A percentile compares a stretch with the other conserved stretches of the same genome.
Conservation (phyloP, 345 rosid genomes). For the Sonneratia alba region DNA sequence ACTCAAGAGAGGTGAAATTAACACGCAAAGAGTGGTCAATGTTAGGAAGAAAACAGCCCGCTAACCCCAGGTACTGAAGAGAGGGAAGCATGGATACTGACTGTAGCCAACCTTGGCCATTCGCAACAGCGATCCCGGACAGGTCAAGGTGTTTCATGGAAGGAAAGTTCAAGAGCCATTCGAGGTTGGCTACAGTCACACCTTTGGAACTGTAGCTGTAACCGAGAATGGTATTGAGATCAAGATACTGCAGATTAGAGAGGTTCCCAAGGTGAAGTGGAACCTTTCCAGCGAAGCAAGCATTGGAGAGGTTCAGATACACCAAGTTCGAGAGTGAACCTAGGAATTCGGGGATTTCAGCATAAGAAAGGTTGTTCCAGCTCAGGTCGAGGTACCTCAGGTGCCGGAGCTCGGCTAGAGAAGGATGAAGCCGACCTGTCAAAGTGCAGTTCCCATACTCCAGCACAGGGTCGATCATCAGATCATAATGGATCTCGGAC, state of each 20-base stretch:
- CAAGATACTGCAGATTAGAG: slow-evolving; percentile 3
- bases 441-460: background rate
- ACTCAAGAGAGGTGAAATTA: slow-evolving; percentile 7
- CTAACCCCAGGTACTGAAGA: background rate
- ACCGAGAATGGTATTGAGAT: background rate
- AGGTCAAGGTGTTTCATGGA: background rate
- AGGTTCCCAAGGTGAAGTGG: background rate
- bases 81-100: background rate
- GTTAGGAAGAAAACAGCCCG: background rate
- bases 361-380: background rate
- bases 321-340: background rate
- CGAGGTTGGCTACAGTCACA: background rate
- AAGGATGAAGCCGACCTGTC: background rate
- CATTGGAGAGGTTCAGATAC: background rate
- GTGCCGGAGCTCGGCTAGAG: background rate
- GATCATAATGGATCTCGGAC: background rate
- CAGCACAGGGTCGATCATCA: background rate
- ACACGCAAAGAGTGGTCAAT: background rate
- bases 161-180: background rate
- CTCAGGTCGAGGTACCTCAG: background rate
- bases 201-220: background rate
- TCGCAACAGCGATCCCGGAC: background rate
- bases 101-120: background rate
- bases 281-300: background rate
- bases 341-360: background rate